phyloP scores from a whole-genome alignment of 2,329 filamentous ascomycete species.

The Curvularia spicifera region DNA sequence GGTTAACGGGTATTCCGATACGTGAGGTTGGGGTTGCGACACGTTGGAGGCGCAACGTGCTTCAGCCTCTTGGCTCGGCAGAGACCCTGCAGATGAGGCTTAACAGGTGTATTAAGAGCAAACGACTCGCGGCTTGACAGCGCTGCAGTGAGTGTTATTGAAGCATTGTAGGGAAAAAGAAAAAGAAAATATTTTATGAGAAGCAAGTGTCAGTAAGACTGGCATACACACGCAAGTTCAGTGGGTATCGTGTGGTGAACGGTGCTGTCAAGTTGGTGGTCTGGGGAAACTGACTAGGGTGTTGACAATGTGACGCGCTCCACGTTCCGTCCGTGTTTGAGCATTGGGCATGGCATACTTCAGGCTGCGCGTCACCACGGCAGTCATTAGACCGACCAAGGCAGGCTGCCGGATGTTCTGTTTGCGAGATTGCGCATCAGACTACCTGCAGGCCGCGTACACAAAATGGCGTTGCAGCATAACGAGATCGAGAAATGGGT shows the following conservation, averaged over 20 bases:
- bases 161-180: background rate
- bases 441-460: conserved; percentile 1
- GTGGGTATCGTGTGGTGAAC: background rate
- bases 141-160: background rate
- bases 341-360: conserved; percentile 25
- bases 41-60: conserved; percentile 46
- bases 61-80: conserved; percentile 43
- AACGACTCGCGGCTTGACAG: background rate
- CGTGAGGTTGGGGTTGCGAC: conserved; percentile 44
- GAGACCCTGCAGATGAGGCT: conserved; percentile 32
- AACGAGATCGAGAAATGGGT: conserved; percentile 12
- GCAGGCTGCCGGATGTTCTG: conserved; percentile 24
- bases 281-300: conserved; percentile 20
- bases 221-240: background rate
- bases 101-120: background rate
- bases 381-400: conserved; percentile 10
- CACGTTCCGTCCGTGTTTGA: conserved; percentile 48
- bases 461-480: conserved; percentile 5
- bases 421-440: conserved; percentile 32
- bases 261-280: conserved; percentile 18
- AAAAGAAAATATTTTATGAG: background rate
- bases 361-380: conserved; percentile 23
- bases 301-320: conserved; percentile 40
- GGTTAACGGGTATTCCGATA: conserved; percentile 44
- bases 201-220: background rate